Base-by-base conservation (phyloP, 106 monocot species). In the Xerophyta viscosa region DNA sequence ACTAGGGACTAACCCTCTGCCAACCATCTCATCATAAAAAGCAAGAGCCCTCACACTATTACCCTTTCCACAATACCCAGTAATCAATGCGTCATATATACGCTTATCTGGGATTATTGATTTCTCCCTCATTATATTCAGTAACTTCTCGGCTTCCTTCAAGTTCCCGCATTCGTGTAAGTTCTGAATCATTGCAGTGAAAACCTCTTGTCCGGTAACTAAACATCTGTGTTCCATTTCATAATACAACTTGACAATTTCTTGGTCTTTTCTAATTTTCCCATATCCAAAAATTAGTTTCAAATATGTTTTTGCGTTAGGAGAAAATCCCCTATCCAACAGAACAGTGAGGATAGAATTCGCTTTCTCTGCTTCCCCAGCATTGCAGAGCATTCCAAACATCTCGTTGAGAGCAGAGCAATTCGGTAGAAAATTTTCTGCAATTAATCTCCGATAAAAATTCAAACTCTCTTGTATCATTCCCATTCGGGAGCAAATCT, bases 201-300 rank as follows among this genome's bases (percentile, higher is more conserved):
- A n/a, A n/a, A n/a, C n/a, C n/a, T n/a, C n/a, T n/a, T n/a, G n/a
- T n/a, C n/a, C n/a, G n/a, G n/a, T n/a, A n/a, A n/a, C n/a, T n/a
- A n/a, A n/a, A n/a, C n/a, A n/a, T n/a, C n/a, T n/a, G n/a, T n/a
- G n/a, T n/a, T n/a, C n/a, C n/a, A n/a, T n/a, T n/a, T n/a, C n/a
- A n/a, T n/a, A n/a, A 43, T 79, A 88, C 12, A 84, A 27, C 46
- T 66, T 76, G 27, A 73, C 9, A 36, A 76, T 37, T 23, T 67
- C 70, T 46, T 77, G 45, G 21, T 25, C 56, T 27, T 72, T 63
- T 24, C 66, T 56, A 5, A 25, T 66, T 31, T 31, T 67, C 6
- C 78, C 81, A 57, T 66, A 96, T 13, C 88, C 88, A 77, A 75
- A 31, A 23, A 85, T 82, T 17, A 96, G 73, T 10, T 60, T 61